Percentiles rank a stretch among this genome's conserved stretches.
Conservation (phyloP, 768 basidiomycete species). For the Mycena olivaceomarginata region DNA sequence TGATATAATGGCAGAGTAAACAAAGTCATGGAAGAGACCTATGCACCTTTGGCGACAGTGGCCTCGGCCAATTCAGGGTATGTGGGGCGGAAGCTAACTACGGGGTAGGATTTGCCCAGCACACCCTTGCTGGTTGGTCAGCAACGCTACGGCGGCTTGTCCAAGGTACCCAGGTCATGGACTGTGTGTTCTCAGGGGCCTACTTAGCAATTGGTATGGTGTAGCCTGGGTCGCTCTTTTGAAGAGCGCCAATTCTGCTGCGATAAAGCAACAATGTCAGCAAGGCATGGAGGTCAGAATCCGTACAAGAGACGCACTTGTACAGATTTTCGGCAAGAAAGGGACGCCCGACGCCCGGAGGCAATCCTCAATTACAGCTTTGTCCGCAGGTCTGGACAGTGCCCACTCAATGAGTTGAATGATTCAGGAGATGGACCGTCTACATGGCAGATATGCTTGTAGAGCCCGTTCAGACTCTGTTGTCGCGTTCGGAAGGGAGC, state of each 20-base stretch:
- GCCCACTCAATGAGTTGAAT: background rate
- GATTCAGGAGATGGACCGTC: slow-evolving; percentile 43
- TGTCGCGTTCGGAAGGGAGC: slow-evolving; percentile 34
- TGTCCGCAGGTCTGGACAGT: slow-evolving; percentile 23
- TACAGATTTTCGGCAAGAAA: slow-evolving; percentile 1
- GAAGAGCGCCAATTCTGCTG: background rate
- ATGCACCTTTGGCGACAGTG: slow-evolving; percentile 43
- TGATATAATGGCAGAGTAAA: background rate
- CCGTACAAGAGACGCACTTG: background rate
- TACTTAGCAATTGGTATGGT: slow-evolving; percentile 26
- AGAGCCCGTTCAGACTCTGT: slow-evolving; percentile 38
- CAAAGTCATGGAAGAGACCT: background rate
- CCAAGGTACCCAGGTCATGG: slow-evolving; percentile 44
- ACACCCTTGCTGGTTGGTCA: slow-evolving; percentile 34
- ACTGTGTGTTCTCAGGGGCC: slow-evolving; percentile 2
- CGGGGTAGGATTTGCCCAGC: slow-evolving; percentile 34
- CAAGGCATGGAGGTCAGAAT: no score
- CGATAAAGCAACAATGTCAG: no score
- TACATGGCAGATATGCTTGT: slow-evolving; percentile 46
- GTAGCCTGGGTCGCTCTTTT: slow-evolving; percentile 26
- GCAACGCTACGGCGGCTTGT: slow-evolving; percentile 32
- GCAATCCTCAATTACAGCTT: slow-evolving; percentile 39
- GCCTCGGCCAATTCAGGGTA: slow-evolving; percentile 35
- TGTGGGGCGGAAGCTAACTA: slow-evolving; percentile 33
- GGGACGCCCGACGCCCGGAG: slow-evolving; percentile 35